Base-by-base conservation (phyloP, 2,329 filamentous ascomycete genomes). In the Paramyrothecium sp. region DNA sequence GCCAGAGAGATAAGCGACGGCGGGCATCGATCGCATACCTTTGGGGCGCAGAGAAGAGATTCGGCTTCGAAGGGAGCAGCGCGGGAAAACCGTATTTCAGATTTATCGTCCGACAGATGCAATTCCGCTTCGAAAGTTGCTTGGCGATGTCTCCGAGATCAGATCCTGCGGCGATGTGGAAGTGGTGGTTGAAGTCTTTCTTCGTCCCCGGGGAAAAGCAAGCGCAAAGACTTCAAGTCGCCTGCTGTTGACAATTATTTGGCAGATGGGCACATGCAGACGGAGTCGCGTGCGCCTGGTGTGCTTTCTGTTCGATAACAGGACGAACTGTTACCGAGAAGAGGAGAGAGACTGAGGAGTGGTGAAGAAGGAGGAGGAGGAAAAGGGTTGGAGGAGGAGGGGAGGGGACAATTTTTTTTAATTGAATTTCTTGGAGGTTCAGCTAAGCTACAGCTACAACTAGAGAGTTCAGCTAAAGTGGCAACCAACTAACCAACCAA, bases 161-260 rank as follows among this genome's bases (percentile, higher is more conserved):
- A 44, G 33, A 38, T 38, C 33, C 33, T 38, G 8, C 16, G 10
- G 3, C 7, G 52, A 8, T 46, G 23, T 30, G 46, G 51, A 44
- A 56, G 54, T 41, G 58, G 44, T 60, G 23, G 33, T 57, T 53
- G 56, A 70, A 82, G 82, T 85, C 82, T 86, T 85, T 85, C 79
- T 82, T 71, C 75, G 72, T 78, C 77, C 71, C 77, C 75, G 51
- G 56, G 52, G 57, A 68, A 65, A 65, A 84, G 81, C 83, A 85
- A 85, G 81, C 83, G 83, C 83, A 86, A 86, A 86, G 83, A 86
- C 83, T 82, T 73, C 65, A 86, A 86, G 83, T 86, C 83, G 83
- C 83, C 74, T 81, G 82, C 81, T 72, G 74, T 63, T 67, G 56
- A 63, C 38, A 68, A 64, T 72, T 81, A 82, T 72, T 66, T 71